Evolutionary conservation across 164 flowering plant genomes (phyloP), one percentile per base, ranked within the genome.

Genomic region (Vitis vinifera): DNA sequence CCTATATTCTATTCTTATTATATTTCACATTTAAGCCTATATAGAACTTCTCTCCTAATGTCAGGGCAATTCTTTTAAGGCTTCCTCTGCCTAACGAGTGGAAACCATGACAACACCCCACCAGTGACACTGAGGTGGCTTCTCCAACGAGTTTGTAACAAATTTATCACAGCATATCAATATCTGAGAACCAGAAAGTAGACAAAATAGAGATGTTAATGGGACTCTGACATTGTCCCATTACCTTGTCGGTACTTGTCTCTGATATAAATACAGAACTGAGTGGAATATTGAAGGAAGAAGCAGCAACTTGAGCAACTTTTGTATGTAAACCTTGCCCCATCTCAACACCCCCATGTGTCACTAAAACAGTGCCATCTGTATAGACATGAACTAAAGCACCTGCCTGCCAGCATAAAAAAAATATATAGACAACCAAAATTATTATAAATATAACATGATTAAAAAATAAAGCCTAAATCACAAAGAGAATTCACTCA

Each of bases 281-380:
- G 52, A 96, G 94, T 70, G 99, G 95, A 76, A 96, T 87, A 75
- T 83, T 71, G 73, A 96, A 96, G 53, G 93, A 82, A 62, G 98
- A 91, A 53, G 99, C 99, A 69, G 99, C 98, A 77, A 96, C 73
- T 69, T 96, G 99, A 60, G 99, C 97, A 77, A 96, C 85, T 80
- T 96, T 96, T 65, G 99, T 93, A 81, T 96, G 99, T 67, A 96
- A 81, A 70, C 99, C 98, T 86, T 96, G 99, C 50, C 99, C 99
- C 99, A 93, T 96, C 79, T 96, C 99, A 51, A 96, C 98, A 66
- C 99, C 99, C 51, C 99, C 99, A 81, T 96, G 99, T 23, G 99
- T 90, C 67, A 96, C 99, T 71, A 96, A 75, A 71, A 96, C 95
- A 68, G 99, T 91, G 63, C 98, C 98, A 80, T 96, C 99, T 17